A percentile compares a stretch with the other conserved stretches of the same genome.
Conservation (phyloP, 192 early-diverging fungal genomes). For the Podila horticola region DNA sequence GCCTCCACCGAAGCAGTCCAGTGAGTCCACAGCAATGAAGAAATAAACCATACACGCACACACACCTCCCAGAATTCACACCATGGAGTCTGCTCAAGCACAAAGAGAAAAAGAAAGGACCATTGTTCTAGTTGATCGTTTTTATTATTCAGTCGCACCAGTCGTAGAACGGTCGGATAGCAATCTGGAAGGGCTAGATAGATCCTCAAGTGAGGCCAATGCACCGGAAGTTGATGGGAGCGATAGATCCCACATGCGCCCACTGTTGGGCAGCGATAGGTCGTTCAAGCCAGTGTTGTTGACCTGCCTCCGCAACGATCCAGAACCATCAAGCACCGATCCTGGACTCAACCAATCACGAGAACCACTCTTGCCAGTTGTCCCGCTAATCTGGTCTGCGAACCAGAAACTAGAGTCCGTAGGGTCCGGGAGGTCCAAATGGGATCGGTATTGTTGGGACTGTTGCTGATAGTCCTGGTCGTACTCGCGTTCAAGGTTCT, state of each 20-base stretch:
- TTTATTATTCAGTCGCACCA: no score
- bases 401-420: background rate
- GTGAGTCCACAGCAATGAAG: no score
- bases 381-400: background rate
- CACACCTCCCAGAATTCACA: no score
- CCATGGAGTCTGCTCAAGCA: no score
- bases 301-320: background rate
- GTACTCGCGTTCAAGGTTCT: conserved; percentile 34
- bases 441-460: background rate
- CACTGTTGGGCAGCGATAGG: background rate
- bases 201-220: no score
- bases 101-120: no score
- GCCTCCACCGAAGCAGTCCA: no score
- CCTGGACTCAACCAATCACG: background rate
- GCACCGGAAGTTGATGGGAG: background rate
- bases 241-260: background rate
- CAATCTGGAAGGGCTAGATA: no score
- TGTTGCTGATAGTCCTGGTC: conserved; percentile 1
- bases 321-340: background rate
- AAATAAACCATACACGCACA: no score
- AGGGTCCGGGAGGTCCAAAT: background rate
- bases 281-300: background rate
- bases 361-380: background rate
- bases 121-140: no score
- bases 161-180: no score